Base-by-base conservation (phyloP, 768 basidiomycete species). In the Tricholoma flavovirens region DNA sequence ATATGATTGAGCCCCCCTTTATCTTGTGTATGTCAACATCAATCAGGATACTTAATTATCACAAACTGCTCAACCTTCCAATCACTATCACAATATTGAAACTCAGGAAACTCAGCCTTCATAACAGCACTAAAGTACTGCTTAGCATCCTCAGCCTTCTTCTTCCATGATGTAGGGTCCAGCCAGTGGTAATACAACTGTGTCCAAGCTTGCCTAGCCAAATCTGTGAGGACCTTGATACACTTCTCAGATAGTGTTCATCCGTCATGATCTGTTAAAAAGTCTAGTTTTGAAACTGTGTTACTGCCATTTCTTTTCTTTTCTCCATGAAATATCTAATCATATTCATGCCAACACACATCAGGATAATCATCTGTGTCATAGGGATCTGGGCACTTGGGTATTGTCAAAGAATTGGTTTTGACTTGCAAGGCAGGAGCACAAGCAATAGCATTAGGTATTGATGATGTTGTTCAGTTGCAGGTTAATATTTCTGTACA, bases 51-150 rank as follows among this genome's bases (percentile, higher is more conserved):
- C 6, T 19, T 10, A n/a, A 43, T 35, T 21, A 29, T 58, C 3
- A 42, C 57, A 36, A 58, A 58, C 2, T 15, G 10, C 30, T 58
- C 35, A 7, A 48, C 14, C 19, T 58, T 58, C 57, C 57, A 58
- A 17, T 36, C 26, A 6, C 53, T 42, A 2, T 54, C 22, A 17
- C 43, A 52, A 7, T 29, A 53, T 19, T 29, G 7, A 36, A 58
- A 58, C 48, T 58, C 52, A 8, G 45, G 40, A 24, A 54, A 58
- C 26, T 36, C 42, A 1, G 19, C n/a, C 10, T 24, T 24, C 57
- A 58, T 54, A 32, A 21, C 19, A 14, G 11, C 15, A 29, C 22
- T 24, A 33, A 55, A 54, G 35, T 58, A 55, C 12, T 42, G 9
- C 17, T 22, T 42, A 11, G 43, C 57, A 15, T 49, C 4, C 6